phyloP scores from a whole-genome alignment of 345 rosid genomes.

The Camelina neglecta region DNA sequence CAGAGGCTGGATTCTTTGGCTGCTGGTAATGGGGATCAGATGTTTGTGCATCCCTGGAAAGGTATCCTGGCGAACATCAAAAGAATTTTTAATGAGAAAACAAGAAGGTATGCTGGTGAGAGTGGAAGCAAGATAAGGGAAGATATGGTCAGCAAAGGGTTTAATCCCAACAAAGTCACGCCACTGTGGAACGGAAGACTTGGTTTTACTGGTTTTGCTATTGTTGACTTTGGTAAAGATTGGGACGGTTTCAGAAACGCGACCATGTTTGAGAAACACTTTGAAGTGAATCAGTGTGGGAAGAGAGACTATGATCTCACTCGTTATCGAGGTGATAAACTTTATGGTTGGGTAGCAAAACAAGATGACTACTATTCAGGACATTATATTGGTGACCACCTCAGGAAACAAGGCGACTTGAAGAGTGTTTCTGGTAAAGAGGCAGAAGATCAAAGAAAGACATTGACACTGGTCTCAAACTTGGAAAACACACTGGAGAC shows the following conservation, averaged over 20 bases:
- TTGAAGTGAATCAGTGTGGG: conserved; percentile 52
- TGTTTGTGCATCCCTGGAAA: conserved; percentile 73
- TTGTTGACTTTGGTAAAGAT: conserved; percentile 67
- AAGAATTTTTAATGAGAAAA: conserved; percentile 38
- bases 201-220: conserved; percentile 70
- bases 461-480: conserved; percentile 49
- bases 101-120: conserved; percentile 53
- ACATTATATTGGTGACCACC: conserved; percentile 50
- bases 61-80: conserved; percentile 72
- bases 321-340: conserved; percentile 43
- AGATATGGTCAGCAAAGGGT: conserved; percentile 58
- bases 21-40: conserved; percentile 17
- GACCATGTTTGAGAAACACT: conserved; percentile 59
- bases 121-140: conserved; percentile 64
- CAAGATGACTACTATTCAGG: conserved; percentile 56
- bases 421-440: conserved; percentile 60
- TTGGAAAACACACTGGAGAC: conserved; percentile 54
- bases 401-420: conserved; percentile 61
- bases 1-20: conserved; percentile 4
- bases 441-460: conserved; percentile 56
- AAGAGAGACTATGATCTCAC: conserved; percentile 49
- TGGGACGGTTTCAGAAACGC: conserved; percentile 73
- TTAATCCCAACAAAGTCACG: conserved; percentile 61
- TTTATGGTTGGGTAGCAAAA: conserved; percentile 83
- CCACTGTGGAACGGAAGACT: conserved; percentile 57